Evolutionary conservation across 106 monocot genomes (phyloP), one percentile per base, ranked within the genome.

Genomic region (Acanthochlamys bracteata): DNA sequence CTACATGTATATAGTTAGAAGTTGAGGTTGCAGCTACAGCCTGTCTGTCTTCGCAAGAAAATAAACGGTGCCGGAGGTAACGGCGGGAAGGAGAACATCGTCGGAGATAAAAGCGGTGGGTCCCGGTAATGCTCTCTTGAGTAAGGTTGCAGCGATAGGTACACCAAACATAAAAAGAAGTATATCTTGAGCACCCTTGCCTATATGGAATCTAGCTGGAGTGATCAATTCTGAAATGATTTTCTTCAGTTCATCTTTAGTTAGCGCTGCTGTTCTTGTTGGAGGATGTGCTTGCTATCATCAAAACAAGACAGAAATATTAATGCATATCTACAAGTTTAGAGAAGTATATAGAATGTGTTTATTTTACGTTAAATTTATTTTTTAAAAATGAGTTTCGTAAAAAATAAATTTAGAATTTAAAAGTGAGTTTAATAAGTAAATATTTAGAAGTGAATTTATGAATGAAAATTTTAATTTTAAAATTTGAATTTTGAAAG

Each of bases 61-160:
- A 49, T 81, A 15, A 16, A 82, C 83, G 4, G 93, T 74, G 65
- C 72, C 77, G 2, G 86, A 73, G 3, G 93, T 94, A 15, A 67
- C 75, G 0, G 25, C 42, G 0, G 93, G 89, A n/a, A 94, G 63
- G 52, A 94, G 70, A 15, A 94, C 11, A 7, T 94, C 86, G 49
- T 94, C 93, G 0, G 86, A 52, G 3, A 94, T 71, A n/a, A n/a
- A n/a, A 15, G 61, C 60, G 10, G 57, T 59, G 20, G 73, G 67
- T 0, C 89, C 93, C 0, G 89, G 86, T 11, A 89, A 73, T 0
- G 76, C 17, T 64, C 84, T 74, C 59, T 94, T 94, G 1, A 66
- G 74, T 0, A 94, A 1, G 8, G 84, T 22, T 7, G 82, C 73
- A 20, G 76, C 17, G 0, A 82, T 26, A 0, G 93, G 93, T 20